A percentile compares a stretch with the other conserved stretches of the same genome.
These are phyloP conservation scores for Heterobasidion occidentale DNA, from an alignment of 1,284 basidiomycete species.

Conservation along the genomic window DNA sequence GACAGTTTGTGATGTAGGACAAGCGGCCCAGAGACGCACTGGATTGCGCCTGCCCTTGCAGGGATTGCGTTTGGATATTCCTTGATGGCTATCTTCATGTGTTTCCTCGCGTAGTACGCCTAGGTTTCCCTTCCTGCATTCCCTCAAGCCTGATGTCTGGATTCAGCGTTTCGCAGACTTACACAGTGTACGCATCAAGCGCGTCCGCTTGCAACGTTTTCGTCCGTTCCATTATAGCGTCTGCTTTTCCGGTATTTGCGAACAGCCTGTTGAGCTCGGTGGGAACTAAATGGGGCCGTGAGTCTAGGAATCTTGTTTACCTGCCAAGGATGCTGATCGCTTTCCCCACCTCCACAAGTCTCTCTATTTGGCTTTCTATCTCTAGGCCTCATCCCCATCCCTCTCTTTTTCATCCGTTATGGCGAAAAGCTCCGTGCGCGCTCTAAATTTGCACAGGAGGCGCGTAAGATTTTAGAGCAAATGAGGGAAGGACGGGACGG, in stretches of 20 bases:
- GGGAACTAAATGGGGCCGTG: conserved; percentile 22
- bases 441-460: conserved; percentile 17
- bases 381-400: conserved; percentile 18
- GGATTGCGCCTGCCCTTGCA: conserved; percentile 19
- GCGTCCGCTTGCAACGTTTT: conserved; percentile 18
- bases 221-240: conserved; percentile 16
- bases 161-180: conserved; percentile 15
- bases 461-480: conserved; percentile 8
- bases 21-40: conserved; percentile 17
- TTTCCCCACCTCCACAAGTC: conserved; percentile 8
- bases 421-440: conserved; percentile 16
- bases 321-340: not conserved
- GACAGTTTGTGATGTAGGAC: conserved; percentile 13
- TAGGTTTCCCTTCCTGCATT: not conserved
- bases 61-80: conserved; percentile 20
- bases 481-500: conserved; percentile 8
- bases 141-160: not conserved
- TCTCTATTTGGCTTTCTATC: conserved; percentile 21
- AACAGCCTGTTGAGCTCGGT: conserved; percentile 15
- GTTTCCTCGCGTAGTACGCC: conserved; percentile 12
- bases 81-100: conserved; percentile 15
- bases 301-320: conserved; percentile 1
- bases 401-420: conserved; percentile 19
- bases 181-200: conserved; percentile 19
- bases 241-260: conserved; percentile 18